A percentile compares a stretch with the other conserved stretches of the same genome.
Evolutionary conservation across 352 stramenopile genomes (phyloP).

Genomic region (Pythium chondricola): DNA sequence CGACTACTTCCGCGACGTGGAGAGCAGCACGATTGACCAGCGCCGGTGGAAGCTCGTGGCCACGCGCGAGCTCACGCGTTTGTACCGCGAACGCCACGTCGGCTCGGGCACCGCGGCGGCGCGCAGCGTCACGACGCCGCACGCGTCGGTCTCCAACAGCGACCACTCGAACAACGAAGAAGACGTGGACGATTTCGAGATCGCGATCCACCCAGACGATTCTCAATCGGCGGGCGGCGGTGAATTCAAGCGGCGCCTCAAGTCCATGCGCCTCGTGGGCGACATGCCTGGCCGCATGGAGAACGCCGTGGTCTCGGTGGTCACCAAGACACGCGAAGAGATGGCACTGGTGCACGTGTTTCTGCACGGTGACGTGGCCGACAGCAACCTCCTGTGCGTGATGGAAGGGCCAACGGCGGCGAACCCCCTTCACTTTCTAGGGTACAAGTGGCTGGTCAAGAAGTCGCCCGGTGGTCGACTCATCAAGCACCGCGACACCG

Average conservation of each 20-base stretch:
- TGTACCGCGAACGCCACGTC: conserved; percentile 9
- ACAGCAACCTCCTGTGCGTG: conserved; percentile 52
- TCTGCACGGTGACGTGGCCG: conserved; percentile 53
- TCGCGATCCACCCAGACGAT: conserved; percentile 2
- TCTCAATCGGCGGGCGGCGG: conserved; percentile 7
- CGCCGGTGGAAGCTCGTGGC: conserved; percentile 8
- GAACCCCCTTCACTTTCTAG: conserved; percentile 51
- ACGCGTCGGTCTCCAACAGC: not conserved
- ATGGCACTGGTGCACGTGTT: conserved; percentile 47
- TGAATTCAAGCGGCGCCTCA: not conserved
- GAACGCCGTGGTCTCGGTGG: conserved; percentile 43
- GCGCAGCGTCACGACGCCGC: not conserved
- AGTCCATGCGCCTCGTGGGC: conserved; percentile 38
- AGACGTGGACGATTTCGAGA: not conserved
- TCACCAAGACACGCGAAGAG: conserved; percentile 51
- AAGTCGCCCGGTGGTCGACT: conserved; percentile 35
- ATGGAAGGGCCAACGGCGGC: conserved; percentile 38
- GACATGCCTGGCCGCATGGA: conserved; percentile 40
- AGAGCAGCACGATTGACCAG: conserved; percentile 4
- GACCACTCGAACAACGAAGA: not conserved
- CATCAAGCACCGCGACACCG: conserved; percentile 46
- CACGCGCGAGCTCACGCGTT: conserved; percentile 1
- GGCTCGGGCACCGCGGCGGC: not conserved
- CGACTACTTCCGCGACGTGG: conserved; percentile 11
- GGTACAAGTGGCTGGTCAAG: conserved; percentile 62